Conservation (phyloP, 1,284 basidiomycete genomes). For the Phellinidium pouzarii region DNA sequence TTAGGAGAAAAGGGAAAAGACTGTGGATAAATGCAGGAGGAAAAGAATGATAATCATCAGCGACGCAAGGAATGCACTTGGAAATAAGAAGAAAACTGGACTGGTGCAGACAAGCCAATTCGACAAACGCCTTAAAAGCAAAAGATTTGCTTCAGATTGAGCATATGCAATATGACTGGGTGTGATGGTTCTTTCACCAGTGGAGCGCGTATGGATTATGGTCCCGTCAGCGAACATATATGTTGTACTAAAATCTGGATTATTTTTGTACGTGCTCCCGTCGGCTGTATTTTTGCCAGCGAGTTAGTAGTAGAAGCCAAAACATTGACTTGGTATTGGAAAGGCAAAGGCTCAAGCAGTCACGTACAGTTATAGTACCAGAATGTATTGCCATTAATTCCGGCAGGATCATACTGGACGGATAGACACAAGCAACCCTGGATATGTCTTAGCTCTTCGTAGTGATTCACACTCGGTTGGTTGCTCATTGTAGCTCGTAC, state of each 20-base stretch:
- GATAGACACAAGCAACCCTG: conserved; percentile 1
- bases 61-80: not conserved
- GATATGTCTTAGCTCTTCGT: not conserved
- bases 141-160: not conserved
- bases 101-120: not conserved
- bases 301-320: not conserved
- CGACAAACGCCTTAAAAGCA: not conserved
- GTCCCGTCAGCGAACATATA: conserved; percentile 4
- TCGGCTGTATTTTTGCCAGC: not conserved
- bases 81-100: conserved; percentile 3
- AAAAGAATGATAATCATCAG: conserved; percentile 4
- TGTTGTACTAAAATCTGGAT: conserved; percentile 10
- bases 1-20: not conserved
- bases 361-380: conserved; percentile 10
- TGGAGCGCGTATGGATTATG: not conserved
- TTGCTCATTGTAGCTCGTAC: not conserved
- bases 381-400: conserved; percentile 9
- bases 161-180: not conserved
- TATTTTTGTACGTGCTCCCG: conserved; percentile 8
- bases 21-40: not conserved
- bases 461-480: not conserved
- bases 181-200: not conserved
- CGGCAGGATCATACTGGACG: conserved; percentile 2
- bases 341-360: not conserved
- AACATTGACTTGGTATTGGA: not conserved